Conservation (phyloP, 805 yeast genomes). For the Kuraishia piskuri region DNA sequence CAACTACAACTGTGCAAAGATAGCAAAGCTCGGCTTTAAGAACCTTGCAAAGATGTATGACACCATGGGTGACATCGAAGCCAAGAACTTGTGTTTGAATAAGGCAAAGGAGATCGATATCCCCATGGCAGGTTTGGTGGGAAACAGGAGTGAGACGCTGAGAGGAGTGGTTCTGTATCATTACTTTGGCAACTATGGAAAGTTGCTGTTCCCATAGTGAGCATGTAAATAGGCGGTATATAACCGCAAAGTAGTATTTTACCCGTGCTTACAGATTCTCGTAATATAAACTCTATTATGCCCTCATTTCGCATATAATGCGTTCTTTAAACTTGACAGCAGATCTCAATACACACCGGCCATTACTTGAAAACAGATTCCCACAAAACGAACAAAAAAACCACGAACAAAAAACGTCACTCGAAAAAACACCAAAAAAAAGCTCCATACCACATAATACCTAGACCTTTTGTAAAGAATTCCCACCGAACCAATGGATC, state of each 20-base stretch:
- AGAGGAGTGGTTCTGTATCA: slow-evolving; percentile 23
- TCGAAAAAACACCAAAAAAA: too few species aligned
- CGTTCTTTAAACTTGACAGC: too few species aligned
- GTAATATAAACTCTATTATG: too few species aligned
- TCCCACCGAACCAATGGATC: slow-evolving; percentile 16
- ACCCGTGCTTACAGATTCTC: too few species aligned
- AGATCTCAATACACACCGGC: too few species aligned
- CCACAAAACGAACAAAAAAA: background rate
- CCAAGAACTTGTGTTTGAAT: slow-evolving; percentile 14
- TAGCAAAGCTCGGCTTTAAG: slow-evolving; percentile 26
- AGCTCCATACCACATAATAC: too few species aligned
- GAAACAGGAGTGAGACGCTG: slow-evolving; percentile 9
- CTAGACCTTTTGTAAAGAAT: slow-evolving; percentile 4
- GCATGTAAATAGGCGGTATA: background rate
- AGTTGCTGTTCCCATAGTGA: slow-evolving; percentile 20
- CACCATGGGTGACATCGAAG: slow-evolving; percentile 19
- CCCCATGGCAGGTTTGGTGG: slow-evolving; percentile 20
- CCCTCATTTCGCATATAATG: too few species aligned
- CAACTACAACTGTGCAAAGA: slow-evolving; percentile 27
- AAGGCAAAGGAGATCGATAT: slow-evolving; percentile 19
- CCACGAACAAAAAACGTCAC: background rate
- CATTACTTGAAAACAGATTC: background rate
- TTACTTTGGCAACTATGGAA: slow-evolving; percentile 27
- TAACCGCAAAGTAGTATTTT: too few species aligned
- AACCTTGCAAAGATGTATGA: slow-evolving; percentile 27